Evolutionary conservation across 495 filamentous ascomycete genomes (phyloP), one percentile per base, ranked within the genome.

Genomic region (Astrothelium subdiscretum): DNA sequence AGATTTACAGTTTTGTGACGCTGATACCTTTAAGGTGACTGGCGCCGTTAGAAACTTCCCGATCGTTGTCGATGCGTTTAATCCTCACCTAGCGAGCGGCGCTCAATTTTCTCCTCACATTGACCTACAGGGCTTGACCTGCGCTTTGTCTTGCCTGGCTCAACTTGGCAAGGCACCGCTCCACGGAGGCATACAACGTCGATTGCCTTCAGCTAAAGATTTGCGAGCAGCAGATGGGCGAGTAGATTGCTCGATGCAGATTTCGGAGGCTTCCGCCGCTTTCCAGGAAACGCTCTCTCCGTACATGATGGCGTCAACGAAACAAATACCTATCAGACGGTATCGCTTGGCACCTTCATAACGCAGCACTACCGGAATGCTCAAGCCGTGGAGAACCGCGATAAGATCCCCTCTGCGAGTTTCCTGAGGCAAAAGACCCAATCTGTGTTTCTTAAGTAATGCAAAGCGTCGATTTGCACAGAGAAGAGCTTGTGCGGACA

Each of bases 401-500:
- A 48, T 48, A 20, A 8, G 42, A 48, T 48, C 42, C 3, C 18
- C 18, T n/a, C 20, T 48, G 42, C 42, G 42, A 20, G 42, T 20
- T 48, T n/a, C 42, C 42, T 48, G 42, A 48, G 42, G 42, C 18
- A 48, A 48, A 48, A 48, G 42, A 48, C 42, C 42, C 42, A 48
- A 20, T 48, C 18, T 48, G 18, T 48, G 6, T 11, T 48, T 20
- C 42, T 48, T 3, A 48, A 48, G 42, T n/a, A 48, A 48, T n/a
- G 42, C 42, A 48, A 48, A 48, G 42, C 42, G 42, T 48, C 42
- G 42, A 48, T 48, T 48, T 48, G 42, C 42, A 48, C 42, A 48
- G 18, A 48, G 3, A 48, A 48, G 42, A 48, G 42, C 42, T 48
- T 48, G 42, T 48, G 42, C 42, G 42, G 42, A 48, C 42, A 48